Evolutionary conservation across 208 protist species (phyloP), one percentile per base, ranked within the genome.

Genomic region (Trypanosoma conorhini): DNA sequence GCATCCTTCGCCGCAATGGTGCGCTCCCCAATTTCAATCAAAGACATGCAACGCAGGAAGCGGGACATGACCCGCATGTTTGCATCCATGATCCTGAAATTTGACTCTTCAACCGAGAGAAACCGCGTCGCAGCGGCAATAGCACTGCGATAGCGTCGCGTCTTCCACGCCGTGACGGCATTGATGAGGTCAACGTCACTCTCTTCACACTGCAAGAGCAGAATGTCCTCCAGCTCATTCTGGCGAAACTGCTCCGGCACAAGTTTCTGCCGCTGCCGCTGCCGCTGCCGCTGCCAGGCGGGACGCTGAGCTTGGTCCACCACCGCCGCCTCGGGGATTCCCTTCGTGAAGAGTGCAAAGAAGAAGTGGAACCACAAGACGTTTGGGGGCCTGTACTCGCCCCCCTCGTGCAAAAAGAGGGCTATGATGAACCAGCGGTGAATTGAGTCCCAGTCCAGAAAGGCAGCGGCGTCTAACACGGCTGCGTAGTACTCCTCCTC

Each of bases 321-420:
- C 15, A 44, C 1, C 8, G 21, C 9, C 0, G 7, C 33, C 33
- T 38, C 7, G 33, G 67, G 59, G 19, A 1, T 38, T 31, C 31
- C 57, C 30, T 42, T 2, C 21, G 35, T 44, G 42, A 58, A 80
- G 59, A 70, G 62, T 31, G 52, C 83, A 54, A 91, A 87, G 55
- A 88, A 91, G 66, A 75, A 82, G 44, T 83, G 85, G 54, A 94
- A 82, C 88, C 88, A 91, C 56, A 77, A 1, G 31, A 82, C 82
- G 5, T 56, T 54, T 21, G 85, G 83, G 13, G 72, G 61, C 31
- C 56, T 46, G 64, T 86, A 93, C 3, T 67, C 76, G 56, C 73
- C 63, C 48, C 58, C 62, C 10, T 70, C 66, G 63, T 77, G 65
- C 9, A 93, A 64, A n/a, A 85, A 67, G 3, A 90, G 64, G 15